Evolutionary conservation across 306 rosid genomes (phyloP).

Genomic region (Vicia faba): DNA sequence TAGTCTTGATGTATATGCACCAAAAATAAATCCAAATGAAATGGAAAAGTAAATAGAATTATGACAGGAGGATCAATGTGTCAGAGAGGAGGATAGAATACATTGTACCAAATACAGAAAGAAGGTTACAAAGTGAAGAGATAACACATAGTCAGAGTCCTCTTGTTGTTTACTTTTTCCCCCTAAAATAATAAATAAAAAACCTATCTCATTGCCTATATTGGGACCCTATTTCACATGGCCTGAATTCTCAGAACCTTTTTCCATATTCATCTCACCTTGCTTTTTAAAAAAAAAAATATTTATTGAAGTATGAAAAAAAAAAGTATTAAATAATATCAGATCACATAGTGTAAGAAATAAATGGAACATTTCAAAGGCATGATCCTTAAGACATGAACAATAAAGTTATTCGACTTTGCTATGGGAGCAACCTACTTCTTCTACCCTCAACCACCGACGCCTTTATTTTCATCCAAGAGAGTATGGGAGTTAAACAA

Average conservation of each 20-base stretch:
- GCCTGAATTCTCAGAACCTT: constrained; percentile 14
- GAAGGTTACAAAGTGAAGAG: constrained; percentile 30
- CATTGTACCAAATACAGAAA: constrained; percentile 34
- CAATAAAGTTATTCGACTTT: constrained; percentile 61
- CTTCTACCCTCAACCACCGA: constrained; percentile 14
- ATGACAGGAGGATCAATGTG: constrained; percentile 43
- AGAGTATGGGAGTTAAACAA: background rate
- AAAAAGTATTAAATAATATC: background rate
- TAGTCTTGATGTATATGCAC: too few species aligned
- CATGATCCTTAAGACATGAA: constrained; percentile 72
- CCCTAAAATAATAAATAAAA: constrained; percentile 32
- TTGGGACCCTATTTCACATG: constrained; percentile 62
- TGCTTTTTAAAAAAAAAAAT: background rate
- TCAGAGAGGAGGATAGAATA: constrained; percentile 61
- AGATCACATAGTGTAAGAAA: constrained; percentile 30
- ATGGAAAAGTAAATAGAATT: constrained; percentile 15
- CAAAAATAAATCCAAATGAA: too few species aligned
- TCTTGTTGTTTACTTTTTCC: constrained; percentile 17
- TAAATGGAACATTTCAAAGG: constrained; percentile 44
- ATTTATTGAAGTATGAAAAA: background rate
- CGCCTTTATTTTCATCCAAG: background rate
- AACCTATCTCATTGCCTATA: constrained; percentile 35
- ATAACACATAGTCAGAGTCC: constrained; percentile 33
- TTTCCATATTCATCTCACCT: constrained; percentile 17
- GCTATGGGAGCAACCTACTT: constrained; percentile 68